These are phyloP conservation scores for Cucumis sativus DNA, from an alignment of 306 rosid genomes.

Conservation along the genomic window Cucumber_9930_V3 NC_026657.2:7945001-7945500, in stretches of 20 bases:
- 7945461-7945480: constrained; percentile 33
- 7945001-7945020: neutral
- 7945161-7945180: neutral
- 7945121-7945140: neutral
- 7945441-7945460: constrained; percentile 37
- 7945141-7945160: neutral
- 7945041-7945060: neutral
- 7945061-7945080: neutral
- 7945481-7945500: constrained; percentile 40
- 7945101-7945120: constrained; percentile 3
- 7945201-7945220: neutral
- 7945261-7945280: constrained; percentile 19
- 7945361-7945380: constrained; percentile 49
- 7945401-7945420: constrained; percentile 34
- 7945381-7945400: constrained; percentile 58
- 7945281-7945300: constrained; percentile 28
- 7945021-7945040: neutral
- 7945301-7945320: constrained; percentile 51
- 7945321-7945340: constrained; percentile 57
- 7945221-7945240: constrained; percentile 13
- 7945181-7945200: neutral
- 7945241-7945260: constrained; percentile 18
- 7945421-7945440: constrained; percentile 36
- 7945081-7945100: neutral
- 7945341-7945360: constrained; percentile 59